Evolutionary conservation across 2,329 filamentous ascomycete genomes (phyloP).

Genomic region (Penicillium sp.): DNA sequence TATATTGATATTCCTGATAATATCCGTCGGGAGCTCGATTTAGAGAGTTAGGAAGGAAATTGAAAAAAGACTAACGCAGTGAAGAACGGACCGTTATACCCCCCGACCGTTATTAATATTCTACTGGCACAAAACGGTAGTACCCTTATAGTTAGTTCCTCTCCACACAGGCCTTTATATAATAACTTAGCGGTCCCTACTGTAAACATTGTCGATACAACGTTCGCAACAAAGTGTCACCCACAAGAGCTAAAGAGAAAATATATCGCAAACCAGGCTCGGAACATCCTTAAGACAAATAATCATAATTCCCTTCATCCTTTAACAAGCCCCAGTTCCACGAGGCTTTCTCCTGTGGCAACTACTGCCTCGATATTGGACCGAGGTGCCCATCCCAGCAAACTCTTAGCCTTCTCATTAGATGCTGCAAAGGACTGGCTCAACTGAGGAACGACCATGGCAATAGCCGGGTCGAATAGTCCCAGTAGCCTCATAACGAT

Average conservation of each 20-base stretch:
- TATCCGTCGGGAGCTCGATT: too few relatives aligned
- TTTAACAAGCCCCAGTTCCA: background rate
- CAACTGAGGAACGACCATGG: constrained; percentile 2
- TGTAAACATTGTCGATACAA: background rate
- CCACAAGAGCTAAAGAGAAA: background rate
- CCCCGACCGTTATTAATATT: too few relatives aligned
- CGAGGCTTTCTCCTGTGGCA: constrained; percentile 7
- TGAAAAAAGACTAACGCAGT: too few relatives aligned
- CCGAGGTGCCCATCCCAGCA: constrained; percentile 8
- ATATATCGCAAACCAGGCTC: background rate
- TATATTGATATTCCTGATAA: too few relatives aligned
- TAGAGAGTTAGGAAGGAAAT: too few relatives aligned
- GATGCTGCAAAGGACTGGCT: constrained; percentile 1
- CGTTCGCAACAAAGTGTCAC: background rate
- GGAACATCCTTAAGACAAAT: background rate
- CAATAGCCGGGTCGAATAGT: constrained; percentile 5
- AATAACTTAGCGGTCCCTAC: too few relatives aligned
- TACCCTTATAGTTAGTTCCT: too few relatives aligned
- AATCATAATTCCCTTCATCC: background rate
- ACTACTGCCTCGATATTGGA: constrained; percentile 5
- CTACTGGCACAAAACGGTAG: too few relatives aligned
- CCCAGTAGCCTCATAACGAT: constrained; percentile 1
- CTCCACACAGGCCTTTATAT: too few relatives aligned
- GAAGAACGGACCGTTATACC: too few relatives aligned
- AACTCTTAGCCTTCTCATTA: constrained; percentile 7